A percentile compares a stretch with the other conserved stretches of the same genome.
Evolutionary conservation across 495 filamentous ascomycete species (phyloP).

Genomic region (Haplographium delicatum): DNA sequence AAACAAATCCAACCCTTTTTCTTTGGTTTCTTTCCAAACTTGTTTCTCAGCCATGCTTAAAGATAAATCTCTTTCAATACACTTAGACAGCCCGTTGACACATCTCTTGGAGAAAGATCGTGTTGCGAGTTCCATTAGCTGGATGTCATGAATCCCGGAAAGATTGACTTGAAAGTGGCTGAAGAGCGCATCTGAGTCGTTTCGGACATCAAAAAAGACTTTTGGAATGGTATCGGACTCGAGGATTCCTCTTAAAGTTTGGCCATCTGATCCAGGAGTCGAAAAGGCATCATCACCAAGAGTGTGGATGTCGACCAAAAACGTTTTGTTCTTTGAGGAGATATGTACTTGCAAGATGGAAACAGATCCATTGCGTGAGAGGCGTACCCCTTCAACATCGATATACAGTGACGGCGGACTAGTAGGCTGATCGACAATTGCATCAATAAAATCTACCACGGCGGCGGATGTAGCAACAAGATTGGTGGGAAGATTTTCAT

Average conservation of each 20-base stretch:
- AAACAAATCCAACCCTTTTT: slow-evolving; percentile 35
- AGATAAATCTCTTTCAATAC: slow-evolving; percentile 35
- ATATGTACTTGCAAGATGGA: slow-evolving; percentile 44
- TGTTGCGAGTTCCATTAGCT: slow-evolving; percentile 49
- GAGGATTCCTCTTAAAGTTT: slow-evolving; percentile 46
- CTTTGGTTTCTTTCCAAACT: slow-evolving; percentile 38
- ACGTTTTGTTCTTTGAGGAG: slow-evolving; percentile 28
- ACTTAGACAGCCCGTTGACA: slow-evolving; percentile 35
- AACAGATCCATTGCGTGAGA: slow-evolving; percentile 43
- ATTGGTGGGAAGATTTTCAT: no score
- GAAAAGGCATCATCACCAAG: slow-evolving; percentile 41
- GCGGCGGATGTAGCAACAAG: no score
- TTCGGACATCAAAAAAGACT: slow-evolving; percentile 51
- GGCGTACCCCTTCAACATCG: slow-evolving; percentile 50
- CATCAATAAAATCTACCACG: no score
- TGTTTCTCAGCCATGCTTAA: slow-evolving; percentile 16
- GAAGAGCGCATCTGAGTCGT: slow-evolving; percentile 48
- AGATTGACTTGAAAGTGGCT: slow-evolving; percentile 26
- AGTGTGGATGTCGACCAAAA: slow-evolving; percentile 47
- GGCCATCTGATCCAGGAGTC: slow-evolving; percentile 22
- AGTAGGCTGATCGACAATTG: no score
- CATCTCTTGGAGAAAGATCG: slow-evolving; percentile 24
- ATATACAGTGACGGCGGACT: no score
- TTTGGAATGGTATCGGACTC: slow-evolving; percentile 41
- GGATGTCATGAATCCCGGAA: slow-evolving; percentile 44